phyloP scores from a whole-genome alignment of 2,329 filamentous ascomycete genomes.

The Aspergillus melleus region DNA sequence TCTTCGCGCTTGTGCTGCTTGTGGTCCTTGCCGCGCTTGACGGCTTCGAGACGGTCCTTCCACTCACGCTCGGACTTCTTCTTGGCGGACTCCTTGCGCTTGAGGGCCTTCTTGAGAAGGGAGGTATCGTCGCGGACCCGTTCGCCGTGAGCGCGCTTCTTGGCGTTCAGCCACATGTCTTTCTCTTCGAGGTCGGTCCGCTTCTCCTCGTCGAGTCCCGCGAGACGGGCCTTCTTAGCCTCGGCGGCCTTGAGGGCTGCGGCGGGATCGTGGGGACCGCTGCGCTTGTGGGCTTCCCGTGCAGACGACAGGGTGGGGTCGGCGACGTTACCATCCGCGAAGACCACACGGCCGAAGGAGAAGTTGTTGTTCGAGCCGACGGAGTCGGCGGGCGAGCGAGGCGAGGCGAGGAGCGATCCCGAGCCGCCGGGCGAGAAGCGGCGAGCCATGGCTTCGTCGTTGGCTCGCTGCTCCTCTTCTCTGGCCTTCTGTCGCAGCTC shows the following conservation, averaged over 20 bases:
- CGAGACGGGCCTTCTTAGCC: slow-evolving; percentile 79
- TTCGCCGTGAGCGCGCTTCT: slow-evolving; percentile 85
- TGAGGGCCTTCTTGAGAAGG: slow-evolving; percentile 88
- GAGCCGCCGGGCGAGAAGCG: slow-evolving; percentile 58
- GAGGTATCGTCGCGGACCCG: slow-evolving; percentile 83
- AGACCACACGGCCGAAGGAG: slow-evolving; percentile 87
- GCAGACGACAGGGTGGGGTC: slow-evolving; percentile 67
- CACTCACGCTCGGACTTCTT: slow-evolving; percentile 90
- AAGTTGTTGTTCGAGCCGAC: slow-evolving; percentile 63
- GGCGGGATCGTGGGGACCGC: slow-evolving; percentile 80
- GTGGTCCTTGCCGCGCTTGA: slow-evolving; percentile 74
- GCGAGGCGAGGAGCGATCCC: slow-evolving; percentile 57
- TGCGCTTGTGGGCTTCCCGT: slow-evolving; percentile 69
- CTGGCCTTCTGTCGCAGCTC: slow-evolving; percentile 75
- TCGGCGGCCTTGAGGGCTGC: slow-evolving; percentile 83
- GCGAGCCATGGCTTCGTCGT: slow-evolving; percentile 58
- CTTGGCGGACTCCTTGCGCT: slow-evolving; percentile 87
- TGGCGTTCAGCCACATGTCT: slow-evolving; percentile 88
- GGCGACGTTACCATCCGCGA: slow-evolving; percentile 78
- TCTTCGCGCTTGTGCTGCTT: slow-evolving; percentile 81
- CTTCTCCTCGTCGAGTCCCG: slow-evolving; percentile 74
- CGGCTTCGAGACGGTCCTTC: slow-evolving; percentile 69
- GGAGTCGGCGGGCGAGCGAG: slow-evolving; percentile 50
- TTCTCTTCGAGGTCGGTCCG: slow-evolving; percentile 87
- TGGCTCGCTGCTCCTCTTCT: slow-evolving; percentile 70